A percentile compares a stretch with the other conserved stretches of the same genome.
phyloP scores from a whole-genome alignment of 176 grass and related monocot species.

The Calamus simplicifolius region DNA sequence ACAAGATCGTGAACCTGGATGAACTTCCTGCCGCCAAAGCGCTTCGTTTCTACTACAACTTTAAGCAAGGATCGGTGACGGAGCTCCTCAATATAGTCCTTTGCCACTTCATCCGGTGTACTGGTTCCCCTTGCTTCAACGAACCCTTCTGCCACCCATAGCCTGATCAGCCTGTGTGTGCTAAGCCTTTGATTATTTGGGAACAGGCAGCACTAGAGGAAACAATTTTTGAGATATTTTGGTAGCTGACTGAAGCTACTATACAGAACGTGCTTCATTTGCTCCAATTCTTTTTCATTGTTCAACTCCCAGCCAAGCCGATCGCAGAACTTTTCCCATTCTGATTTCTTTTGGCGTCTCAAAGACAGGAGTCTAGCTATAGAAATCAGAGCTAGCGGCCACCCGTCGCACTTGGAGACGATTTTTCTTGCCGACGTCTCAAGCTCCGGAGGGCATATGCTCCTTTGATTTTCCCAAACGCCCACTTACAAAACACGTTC shows the following conservation, averaged over 20 bases:
- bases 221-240: conserved; percentile 44
- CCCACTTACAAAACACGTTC: conserved; percentile 31
- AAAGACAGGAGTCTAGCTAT: conserved; percentile 26
- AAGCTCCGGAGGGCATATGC: conserved; percentile 16
- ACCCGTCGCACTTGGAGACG: conserved; percentile 33
- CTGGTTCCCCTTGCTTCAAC: conserved; percentile 21
- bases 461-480: conserved; percentile 18
- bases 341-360: not conserved
- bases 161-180: conserved; percentile 22
- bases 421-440: conserved; percentile 13
- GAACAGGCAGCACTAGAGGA: conserved; percentile 42
- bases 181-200: conserved; percentile 30
- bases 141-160: conserved; percentile 56
- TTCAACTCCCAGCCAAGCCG: conserved; percentile 37
- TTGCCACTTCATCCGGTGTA: conserved; percentile 47
- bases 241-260: conserved; percentile 43
- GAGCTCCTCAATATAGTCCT: conserved; percentile 26
- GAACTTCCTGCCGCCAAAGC: not conserved
- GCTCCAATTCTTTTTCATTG: conserved; percentile 22
- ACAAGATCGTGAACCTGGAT: conserved; percentile 45
- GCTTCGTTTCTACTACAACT: conserved; percentile 1
- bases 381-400: conserved; percentile 42
- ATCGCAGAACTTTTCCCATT: conserved; percentile 24
- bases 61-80: conserved; percentile 41
- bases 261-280: conserved; percentile 31